Evolutionary conservation across 2,329 filamentous ascomycete genomes (phyloP).

Genomic region (Fusarium compactum): DNA sequence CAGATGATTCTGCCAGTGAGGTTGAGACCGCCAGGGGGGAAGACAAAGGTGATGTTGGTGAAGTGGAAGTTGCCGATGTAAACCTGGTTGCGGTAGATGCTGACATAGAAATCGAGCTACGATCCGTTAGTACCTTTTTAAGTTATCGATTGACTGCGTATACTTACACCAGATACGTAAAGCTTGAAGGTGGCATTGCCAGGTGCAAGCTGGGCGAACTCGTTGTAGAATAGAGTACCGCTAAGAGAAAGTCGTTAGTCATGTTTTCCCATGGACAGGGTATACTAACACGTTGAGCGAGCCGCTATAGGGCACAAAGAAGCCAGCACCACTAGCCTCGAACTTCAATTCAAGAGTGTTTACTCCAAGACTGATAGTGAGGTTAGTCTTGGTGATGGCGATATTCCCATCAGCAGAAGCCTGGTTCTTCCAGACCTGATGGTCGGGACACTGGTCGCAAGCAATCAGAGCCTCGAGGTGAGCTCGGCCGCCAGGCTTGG

Average conservation of each 20-base stretch:
- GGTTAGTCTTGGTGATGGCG: not conserved
- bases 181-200: not conserved
- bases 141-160: accelerated
- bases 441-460: too few species aligned
- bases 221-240: not conserved
- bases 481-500: too few species aligned
- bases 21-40: not conserved
- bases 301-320: not conserved
- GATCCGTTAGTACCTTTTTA: accelerated
- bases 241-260: not conserved
- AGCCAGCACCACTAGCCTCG: not conserved
- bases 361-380: not conserved
- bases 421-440: constrained; percentile 6
- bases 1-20: not conserved
- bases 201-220: not conserved
- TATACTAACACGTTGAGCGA: not conserved
- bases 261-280: accelerated
- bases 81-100: constrained; percentile 2
- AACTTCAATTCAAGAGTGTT: not conserved
- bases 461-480: too few species aligned
- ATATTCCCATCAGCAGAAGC: not conserved
- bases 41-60: not conserved
- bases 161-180: not conserved
- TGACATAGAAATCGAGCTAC: not conserved
- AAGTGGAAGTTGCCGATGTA: not conserved